Evolutionary conservation across 768 basidiomycete species (phyloP).

Genomic region (Stropharia rugosoannulata): DNA sequence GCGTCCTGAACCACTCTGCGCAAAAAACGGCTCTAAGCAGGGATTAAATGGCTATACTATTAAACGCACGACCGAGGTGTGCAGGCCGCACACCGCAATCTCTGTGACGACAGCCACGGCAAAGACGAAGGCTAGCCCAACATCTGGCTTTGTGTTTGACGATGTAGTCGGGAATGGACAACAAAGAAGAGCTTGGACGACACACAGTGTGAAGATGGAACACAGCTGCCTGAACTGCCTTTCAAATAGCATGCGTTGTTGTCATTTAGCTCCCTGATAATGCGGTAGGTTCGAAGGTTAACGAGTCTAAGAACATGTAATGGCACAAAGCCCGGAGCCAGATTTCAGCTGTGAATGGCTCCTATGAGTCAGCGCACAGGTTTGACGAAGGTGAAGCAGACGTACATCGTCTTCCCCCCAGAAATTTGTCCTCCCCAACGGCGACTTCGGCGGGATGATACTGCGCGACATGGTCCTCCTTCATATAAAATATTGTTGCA

Average conservation of each 20-base stretch:
- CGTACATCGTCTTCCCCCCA: constrained; percentile 41
- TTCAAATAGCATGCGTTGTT: constrained; percentile 25
- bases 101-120: neutral
- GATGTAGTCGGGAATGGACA: neutral
- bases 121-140: neutral
- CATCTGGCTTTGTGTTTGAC: neutral
- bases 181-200: neutral
- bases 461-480: constrained; percentile 37
- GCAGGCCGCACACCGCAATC: constrained; percentile 13
- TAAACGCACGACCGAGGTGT: neutral
- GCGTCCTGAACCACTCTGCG: neutral
- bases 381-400: constrained; percentile 5
- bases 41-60: neutral
- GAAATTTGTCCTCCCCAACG: constrained; percentile 39
- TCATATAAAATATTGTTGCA: constrained; percentile 40
- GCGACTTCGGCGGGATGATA: constrained; percentile 22
- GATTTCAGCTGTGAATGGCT: constrained; percentile 25
- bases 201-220: constrained; percentile 25
- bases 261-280: constrained; percentile 41
- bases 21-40: neutral
- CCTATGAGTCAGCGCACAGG: neutral
- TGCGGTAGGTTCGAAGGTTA: constrained; percentile 38
- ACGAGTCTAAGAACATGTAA: constrained; percentile 41
- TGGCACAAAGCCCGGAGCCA: constrained; percentile 39
- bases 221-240: constrained; percentile 18